Base-by-base conservation (phyloP, 371 early-diverging fungal genomes). In the Haplosporangium sp. region DNA sequence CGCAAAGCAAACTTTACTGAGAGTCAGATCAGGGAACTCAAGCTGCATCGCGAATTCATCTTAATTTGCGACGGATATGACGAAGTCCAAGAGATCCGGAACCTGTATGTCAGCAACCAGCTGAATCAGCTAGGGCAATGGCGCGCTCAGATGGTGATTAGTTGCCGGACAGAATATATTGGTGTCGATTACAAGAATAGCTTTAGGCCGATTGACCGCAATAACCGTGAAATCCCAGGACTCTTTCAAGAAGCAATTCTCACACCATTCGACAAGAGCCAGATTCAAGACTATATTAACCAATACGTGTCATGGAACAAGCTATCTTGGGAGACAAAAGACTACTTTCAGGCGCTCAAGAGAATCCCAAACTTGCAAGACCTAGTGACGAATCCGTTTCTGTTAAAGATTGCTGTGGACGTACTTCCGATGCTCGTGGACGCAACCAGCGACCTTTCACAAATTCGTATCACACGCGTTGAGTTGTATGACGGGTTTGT, bases 361-460 rank as follows among this genome's bases (percentile, higher is more conserved):
- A 19, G 4, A 3, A 55, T 72, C 5, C 56, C 61, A 38, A 60
- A 62, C 2, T 9, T 72, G 17, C 45, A 52, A 55, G 66, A 61
- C 17, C 47, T 72, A 8, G 62, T 72, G 13, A 52, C 3, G 48
- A 72, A 65, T 8, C 72, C 72, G 2, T 72, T 65, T 27, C 60
- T 72, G 6, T 38, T 72, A n/a, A 56, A 13, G 3, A 10, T 72
- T 5, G 11, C 61, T 1, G 19, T 72, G 20, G 61, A 53, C 35
- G 39, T 58, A 0, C 42, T 71, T 1, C 65, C 71, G 3, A 2
- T 34, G 13, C 13, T 71, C 4, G 27, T 61, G 7, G 1, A 48
- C 3, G 4, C 17, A 4, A 38, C 15, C 3, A 3, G 2, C 1
- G 44, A 55, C 7, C 39, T 61, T n/a, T 40, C 65, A 2, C 4